Conservation (phyloP, 1,284 basidiomycete species). For the Leccinum glutinopallens region DNA sequence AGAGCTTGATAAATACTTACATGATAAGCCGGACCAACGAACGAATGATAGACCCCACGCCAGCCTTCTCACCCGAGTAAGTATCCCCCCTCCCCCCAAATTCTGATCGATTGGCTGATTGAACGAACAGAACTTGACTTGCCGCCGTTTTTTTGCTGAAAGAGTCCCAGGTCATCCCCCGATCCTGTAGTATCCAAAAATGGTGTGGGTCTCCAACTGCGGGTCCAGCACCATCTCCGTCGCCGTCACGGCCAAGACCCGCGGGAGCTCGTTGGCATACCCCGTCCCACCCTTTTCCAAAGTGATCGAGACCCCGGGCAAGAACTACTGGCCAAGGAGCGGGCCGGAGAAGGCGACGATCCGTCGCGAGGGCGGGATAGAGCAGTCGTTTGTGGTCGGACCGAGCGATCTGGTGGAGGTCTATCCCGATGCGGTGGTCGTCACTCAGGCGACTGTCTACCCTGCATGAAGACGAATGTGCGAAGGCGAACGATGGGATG, state of each 20-base stretch:
- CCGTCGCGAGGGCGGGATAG: neutral
- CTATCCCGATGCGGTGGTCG: neutral
- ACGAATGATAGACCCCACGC: neutral
- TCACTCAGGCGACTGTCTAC: neutral
- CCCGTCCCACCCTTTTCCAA: neutral
- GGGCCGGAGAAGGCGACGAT: neutral
- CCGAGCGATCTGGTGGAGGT: conserved; percentile 4
- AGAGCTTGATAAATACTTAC: neutral
- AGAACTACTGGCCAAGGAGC: conserved; percentile 6
- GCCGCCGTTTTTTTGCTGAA: no score
- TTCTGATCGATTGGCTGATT: no score
- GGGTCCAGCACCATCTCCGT: neutral
- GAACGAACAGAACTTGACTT: neutral
- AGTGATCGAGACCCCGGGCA: conserved; percentile 1
- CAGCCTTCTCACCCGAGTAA: neutral
- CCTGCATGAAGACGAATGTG: neutral
- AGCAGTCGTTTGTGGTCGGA: neutral
- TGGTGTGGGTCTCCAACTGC: conserved; percentile 9
- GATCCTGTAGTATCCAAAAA: neutral
- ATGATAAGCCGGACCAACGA: neutral
- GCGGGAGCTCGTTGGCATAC: conserved; percentile 2
- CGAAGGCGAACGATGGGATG: neutral
- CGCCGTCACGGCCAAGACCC: neutral
- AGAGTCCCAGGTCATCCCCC: no score
- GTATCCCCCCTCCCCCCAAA: neutral